phyloP scores from a whole-genome alignment of 306 rosid species.

The Lathyrus oleraceus region DNA sequence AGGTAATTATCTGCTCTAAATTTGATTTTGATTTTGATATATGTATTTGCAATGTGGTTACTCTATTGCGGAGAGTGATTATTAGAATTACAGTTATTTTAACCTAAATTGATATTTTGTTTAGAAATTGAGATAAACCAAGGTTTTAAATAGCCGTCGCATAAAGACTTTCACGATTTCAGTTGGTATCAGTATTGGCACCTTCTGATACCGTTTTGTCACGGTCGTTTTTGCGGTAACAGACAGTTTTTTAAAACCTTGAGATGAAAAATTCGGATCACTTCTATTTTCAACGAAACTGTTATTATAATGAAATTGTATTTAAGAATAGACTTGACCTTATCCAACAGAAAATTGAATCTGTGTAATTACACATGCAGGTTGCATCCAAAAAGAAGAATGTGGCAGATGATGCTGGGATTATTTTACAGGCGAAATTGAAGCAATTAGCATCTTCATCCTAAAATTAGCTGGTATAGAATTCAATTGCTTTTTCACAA shows the following conservation, averaged over 20 bases:
- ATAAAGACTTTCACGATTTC: too few relatives aligned
- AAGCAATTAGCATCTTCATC: slow-evolving; percentile 67
- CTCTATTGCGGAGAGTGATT: not conserved
- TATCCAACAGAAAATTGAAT: slow-evolving; percentile 16
- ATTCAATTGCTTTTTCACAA: slow-evolving; percentile 26
- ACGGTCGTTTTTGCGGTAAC: too few relatives aligned
- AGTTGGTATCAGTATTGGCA: too few relatives aligned
- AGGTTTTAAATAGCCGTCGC: too few relatives aligned
- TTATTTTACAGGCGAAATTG: slow-evolving; percentile 69
- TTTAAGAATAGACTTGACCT: not conserved
- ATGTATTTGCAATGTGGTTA: not conserved
- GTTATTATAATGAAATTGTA: not conserved
- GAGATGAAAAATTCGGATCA: not conserved
- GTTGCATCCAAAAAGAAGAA: slow-evolving; percentile 84
- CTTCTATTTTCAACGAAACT: not conserved
- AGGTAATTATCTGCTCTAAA: slow-evolving; percentile 47
- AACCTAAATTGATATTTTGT: not conserved
- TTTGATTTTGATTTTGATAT: not conserved
- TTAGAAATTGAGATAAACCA: not conserved
- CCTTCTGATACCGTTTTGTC: too few relatives aligned
- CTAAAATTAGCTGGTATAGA: slow-evolving; percentile 34
- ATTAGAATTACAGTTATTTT: not conserved
- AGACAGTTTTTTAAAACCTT: too few relatives aligned
- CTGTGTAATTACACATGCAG: slow-evolving; percentile 50
- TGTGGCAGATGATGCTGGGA: slow-evolving; percentile 70